Evolutionary conservation across 139 green algal species (phyloP).

Genomic region (Chlorella sorokiniana): DNA sequence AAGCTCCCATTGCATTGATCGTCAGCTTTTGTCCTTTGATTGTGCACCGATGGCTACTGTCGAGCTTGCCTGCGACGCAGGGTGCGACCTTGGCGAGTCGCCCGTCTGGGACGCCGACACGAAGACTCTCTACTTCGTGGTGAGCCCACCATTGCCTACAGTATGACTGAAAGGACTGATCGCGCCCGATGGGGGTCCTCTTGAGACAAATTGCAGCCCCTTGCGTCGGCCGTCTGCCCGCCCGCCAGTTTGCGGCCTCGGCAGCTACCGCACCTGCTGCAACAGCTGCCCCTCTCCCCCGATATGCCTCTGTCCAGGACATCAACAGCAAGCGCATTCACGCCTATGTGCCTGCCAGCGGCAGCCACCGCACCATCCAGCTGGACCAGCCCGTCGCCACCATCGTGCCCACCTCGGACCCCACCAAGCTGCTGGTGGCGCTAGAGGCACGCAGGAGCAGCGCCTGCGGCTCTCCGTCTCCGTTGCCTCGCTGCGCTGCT

Average conservation of each 20-base stretch:
- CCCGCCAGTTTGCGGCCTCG: no score
- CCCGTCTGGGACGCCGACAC: slow-evolving; percentile 50
- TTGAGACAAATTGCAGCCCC: no score
- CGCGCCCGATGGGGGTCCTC: no score
- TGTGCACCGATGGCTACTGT: no score
- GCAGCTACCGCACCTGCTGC: not conserved
- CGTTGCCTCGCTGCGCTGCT: no score
- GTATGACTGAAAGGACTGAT: no score
- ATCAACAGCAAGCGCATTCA: slow-evolving; percentile 56
- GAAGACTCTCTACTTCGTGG: slow-evolving; percentile 57
- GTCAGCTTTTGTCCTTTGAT: no score
- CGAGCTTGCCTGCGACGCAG: slow-evolving; percentile 43
- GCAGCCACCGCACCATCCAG: slow-evolving; percentile 6
- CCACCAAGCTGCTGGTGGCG: slow-evolving; percentile 35
- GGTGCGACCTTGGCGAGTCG: slow-evolving; percentile 49
- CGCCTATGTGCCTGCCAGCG: not conserved
- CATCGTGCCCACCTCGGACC: slow-evolving; percentile 41
- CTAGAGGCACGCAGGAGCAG: slow-evolving; percentile 24
- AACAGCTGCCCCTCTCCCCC: not conserved
- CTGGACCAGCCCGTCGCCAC: slow-evolving; percentile 33
- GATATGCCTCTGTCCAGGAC: slow-evolving; percentile 25
- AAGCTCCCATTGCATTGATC: no score
- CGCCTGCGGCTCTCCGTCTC: no score
- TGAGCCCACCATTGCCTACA: no score
- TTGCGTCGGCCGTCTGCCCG: no score